phyloP scores from a whole-genome alignment of 495 filamentous ascomycete genomes.

The Penicillium cinerascens region DNA sequence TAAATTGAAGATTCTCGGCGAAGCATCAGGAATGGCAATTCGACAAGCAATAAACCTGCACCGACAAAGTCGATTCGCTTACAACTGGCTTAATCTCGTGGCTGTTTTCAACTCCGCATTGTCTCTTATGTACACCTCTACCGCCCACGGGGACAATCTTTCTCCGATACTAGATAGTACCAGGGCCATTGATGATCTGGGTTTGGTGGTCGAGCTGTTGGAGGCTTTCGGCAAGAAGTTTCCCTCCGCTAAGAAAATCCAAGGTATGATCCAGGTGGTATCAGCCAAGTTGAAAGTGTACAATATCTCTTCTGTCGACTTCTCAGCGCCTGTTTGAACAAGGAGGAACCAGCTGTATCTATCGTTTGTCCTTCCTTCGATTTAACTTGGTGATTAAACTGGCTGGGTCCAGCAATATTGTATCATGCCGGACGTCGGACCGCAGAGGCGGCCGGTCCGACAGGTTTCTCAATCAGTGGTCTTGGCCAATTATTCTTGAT shows the following conservation, averaged over 20 bases:
- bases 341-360: neutral
- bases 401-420: neutral
- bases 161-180: constrained; percentile 16
- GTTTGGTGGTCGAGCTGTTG: constrained; percentile 30
- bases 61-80: constrained; percentile 34
- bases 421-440: no score
- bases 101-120: constrained; percentile 33
- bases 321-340: neutral
- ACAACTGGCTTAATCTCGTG: constrained; percentile 41
- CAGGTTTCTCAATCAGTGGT: no score
- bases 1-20: constrained; percentile 29
- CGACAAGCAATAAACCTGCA: constrained; percentile 35
- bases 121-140: constrained; percentile 38
- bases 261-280: constrained; percentile 29
- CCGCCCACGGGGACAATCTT: constrained; percentile 26
- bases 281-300: constrained; percentile 7
- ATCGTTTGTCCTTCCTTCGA: neutral
- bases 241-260: constrained; percentile 30
- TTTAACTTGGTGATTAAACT: neutral
- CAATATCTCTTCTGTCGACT: constrained; percentile 5
- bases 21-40: constrained; percentile 34
- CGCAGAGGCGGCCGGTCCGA: no score
- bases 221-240: constrained; percentile 33
- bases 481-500: no score
- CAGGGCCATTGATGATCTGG: constrained; percentile 30